phyloP scores from a whole-genome alignment of 495 filamentous ascomycete species.

The Hamigera avellanea region DNA sequence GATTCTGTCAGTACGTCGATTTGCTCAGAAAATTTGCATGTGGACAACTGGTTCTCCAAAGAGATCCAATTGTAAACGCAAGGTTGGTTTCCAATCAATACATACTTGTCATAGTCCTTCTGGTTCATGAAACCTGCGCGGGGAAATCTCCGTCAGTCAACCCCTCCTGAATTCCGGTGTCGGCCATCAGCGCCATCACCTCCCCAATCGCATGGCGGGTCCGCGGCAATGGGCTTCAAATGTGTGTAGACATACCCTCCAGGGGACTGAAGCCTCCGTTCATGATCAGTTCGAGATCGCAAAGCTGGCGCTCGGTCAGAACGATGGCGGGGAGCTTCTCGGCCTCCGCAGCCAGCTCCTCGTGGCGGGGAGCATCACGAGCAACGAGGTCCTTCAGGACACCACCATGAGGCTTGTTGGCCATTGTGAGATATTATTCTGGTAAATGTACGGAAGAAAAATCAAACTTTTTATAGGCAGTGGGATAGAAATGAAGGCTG shows the following conservation, averaged over 20 bases:
- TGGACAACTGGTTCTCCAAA: background rate
- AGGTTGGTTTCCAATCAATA: background rate
- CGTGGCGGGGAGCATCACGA: conserved; percentile 69
- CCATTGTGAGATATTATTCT: conserved; percentile 32
- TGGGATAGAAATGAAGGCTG: background rate
- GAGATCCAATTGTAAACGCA: background rate
- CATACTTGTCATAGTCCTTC: conserved; percentile 87
- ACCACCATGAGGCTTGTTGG: conserved; percentile 87
- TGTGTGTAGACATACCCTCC: conserved; percentile 55
- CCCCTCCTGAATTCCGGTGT: conserved; percentile 1
- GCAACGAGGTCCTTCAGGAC: conserved; percentile 94
- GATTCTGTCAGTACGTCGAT: too few relatives aligned
- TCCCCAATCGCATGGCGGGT: conserved; percentile 7
- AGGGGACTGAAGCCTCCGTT: conserved; percentile 95
- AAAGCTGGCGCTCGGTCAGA: conserved; percentile 86
- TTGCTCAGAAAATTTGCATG: too few relatives aligned
- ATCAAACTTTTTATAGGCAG: conserved; percentile 1
- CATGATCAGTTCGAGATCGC: conserved; percentile 92
- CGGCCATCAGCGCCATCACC: conserved; percentile 11
- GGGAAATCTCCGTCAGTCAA: conserved; percentile 18
- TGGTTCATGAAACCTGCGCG: conserved; percentile 85
- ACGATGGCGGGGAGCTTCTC: conserved; percentile 76
- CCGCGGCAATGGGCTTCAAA: conserved; percentile 2
- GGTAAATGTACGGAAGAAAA: conserved; percentile 3
- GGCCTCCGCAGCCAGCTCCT: conserved; percentile 68